A percentile compares a stretch with the other conserved stretches of the same genome.
These are phyloP conservation scores for Panellus pusillus DNA, from an alignment of 768 basidiomycete species.

Conservation along the genomic window DNA sequence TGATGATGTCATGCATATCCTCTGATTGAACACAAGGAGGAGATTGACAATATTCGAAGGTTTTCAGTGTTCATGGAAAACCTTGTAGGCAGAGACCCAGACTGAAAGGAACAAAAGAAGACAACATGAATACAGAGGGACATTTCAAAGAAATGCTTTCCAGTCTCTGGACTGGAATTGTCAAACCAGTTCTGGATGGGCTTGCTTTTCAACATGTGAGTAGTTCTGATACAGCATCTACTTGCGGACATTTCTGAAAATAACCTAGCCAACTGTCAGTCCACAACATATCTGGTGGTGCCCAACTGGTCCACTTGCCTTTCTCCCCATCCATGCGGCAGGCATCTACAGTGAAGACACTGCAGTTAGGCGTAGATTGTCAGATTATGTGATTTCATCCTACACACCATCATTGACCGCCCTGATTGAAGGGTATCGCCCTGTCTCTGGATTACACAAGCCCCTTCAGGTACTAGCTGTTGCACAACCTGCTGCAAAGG, in stretches of 20 bases:
- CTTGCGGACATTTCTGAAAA: too few species aligned
- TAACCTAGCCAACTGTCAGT: too few species aligned
- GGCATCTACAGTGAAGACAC: too few species aligned
- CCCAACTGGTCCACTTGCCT: too few species aligned
- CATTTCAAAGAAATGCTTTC: background rate
- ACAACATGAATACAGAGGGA: background rate
- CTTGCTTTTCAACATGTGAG: background rate
- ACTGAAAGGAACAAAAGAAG: background rate
- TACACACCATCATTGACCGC: background rate
- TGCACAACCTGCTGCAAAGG: background rate
- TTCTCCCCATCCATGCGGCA: too few species aligned
- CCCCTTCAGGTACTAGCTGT: too few species aligned
- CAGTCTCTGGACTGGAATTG: too few species aligned
- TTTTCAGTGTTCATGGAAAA: background rate
- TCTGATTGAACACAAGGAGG: background rate
- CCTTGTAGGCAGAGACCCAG: background rate
- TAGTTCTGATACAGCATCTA: background rate
- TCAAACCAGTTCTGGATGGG: background rate
- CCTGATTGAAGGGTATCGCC: background rate
- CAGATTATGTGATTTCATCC: constrained; percentile 1
- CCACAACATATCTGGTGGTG: too few species aligned
- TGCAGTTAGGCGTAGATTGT: too few species aligned
- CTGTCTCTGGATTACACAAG: background rate
- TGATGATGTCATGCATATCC: background rate
- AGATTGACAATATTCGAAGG: background rate